Evolutionary conservation across 768 basidiomycete genomes (phyloP), one percentile per base, ranked within the genome.

Genomic region (Dacryopinax primogenitus): DNA sequence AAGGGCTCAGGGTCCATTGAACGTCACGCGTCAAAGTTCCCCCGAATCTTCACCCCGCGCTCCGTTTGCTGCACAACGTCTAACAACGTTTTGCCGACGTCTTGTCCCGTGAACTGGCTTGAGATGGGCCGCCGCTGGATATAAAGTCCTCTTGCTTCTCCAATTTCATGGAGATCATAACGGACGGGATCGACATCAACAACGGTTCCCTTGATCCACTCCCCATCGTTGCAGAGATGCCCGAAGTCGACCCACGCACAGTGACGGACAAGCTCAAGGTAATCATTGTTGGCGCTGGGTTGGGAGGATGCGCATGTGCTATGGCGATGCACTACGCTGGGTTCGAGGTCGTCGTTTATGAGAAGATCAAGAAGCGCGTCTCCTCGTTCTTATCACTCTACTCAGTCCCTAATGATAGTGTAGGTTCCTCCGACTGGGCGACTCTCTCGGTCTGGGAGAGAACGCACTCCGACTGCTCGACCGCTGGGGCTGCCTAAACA

Each of bases 331-430:
- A 51, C 32, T 58, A 65, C 32, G 47, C 45, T 18, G 66, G 66
- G 1, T 67, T 63, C 58, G 66, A 67, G 41, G 66, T 67, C 6
- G 37, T 67, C 33, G 64, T 67, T 18, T 63, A 63, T 45, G 66
- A 67, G 51, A 64, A 64, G 66, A 67, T 67, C 35, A 51, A 45
- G 28, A 63, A 66, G 63, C 32, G 51, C 51, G 51, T 30, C 26
- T 21, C 12, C 21, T 28, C 18, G 15, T 30, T 30, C 21, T 9
- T 28, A 3, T 32, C 51, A 28, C 18, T 13, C 3, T 18, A 58
- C 15, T 9, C 11, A 28, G 51, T 3, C 11, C 15, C 51, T 58
- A 30, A 58, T 30, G 11, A 30, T 6, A 28, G 4, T 58, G 11
- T 30, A 58, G 51, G 26, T 66, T 63, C 4, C 62, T 63, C 1